phyloP scores from a whole-genome alignment of 306 rosid genomes.

The Gastrolobium bilobum region DNA sequence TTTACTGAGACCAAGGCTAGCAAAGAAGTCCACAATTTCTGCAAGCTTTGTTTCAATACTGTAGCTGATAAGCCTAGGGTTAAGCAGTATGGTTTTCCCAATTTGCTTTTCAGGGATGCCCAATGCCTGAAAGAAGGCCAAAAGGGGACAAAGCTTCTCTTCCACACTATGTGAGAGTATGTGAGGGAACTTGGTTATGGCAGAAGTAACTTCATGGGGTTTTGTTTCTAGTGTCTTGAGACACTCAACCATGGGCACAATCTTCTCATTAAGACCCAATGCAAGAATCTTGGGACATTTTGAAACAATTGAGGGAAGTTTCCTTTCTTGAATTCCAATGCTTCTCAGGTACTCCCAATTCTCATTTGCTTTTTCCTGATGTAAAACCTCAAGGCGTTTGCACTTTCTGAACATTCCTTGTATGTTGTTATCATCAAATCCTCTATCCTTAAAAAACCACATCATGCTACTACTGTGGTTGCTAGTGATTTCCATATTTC shows the following conservation, averaged over 20 bases:
- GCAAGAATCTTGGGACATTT: slow-evolving; percentile 89
- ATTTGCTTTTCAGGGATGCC: slow-evolving; percentile 85
- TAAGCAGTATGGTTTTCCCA: slow-evolving; percentile 80
- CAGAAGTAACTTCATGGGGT: slow-evolving; percentile 76
- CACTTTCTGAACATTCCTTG: slow-evolving; percentile 76
- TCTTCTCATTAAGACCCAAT: slow-evolving; percentile 81
- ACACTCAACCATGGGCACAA: slow-evolving; percentile 86
- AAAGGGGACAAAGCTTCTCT: slow-evolving; percentile 94
- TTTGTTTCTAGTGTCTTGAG: slow-evolving; percentile 77
- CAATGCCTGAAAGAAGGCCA: slow-evolving; percentile 87
- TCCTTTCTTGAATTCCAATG: slow-evolving; percentile 89
- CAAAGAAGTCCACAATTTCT: slow-evolving; percentile 77
- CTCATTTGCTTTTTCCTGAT: slow-evolving; percentile 73
- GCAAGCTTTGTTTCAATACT: slow-evolving; percentile 80
- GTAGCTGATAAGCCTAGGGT: slow-evolving; percentile 95
- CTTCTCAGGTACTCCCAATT: slow-evolving; percentile 82
- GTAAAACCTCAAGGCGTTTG: slow-evolving; percentile 71
- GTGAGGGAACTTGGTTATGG: slow-evolving; percentile 85
- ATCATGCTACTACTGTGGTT: slow-evolving; percentile 66
- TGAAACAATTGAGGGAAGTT: slow-evolving; percentile 80
- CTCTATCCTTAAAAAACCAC: slow-evolving; percentile 94
- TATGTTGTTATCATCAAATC: slow-evolving; percentile 85
- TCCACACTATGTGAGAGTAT: slow-evolving; percentile 83
- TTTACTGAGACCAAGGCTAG: slow-evolving; percentile 73
- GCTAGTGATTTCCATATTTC: slow-evolving; percentile 59